A percentile compares a stretch with the other conserved stretches of the same genome.
Conservation (phyloP, 495 filamentous ascomycete genomes). For the Talaromyces thailandensis region DNA sequence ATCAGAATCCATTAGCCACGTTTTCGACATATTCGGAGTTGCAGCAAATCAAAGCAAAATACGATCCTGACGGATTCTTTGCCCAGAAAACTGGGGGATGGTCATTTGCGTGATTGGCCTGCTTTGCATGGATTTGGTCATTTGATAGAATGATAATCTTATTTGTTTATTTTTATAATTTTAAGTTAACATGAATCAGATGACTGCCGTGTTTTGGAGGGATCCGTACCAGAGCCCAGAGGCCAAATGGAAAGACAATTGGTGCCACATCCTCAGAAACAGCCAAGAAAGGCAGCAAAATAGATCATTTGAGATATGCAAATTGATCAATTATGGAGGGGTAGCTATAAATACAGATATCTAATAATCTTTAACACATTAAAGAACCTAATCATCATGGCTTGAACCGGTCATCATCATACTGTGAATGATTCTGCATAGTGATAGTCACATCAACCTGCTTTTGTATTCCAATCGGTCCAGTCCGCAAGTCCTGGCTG, state of each 20-base stretch:
- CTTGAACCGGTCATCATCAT: conserved; percentile 5
- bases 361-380: not conserved
- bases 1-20: not conserved
- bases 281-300: too few species aligned
- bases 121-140: not conserved
- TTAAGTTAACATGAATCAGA: too few species aligned
- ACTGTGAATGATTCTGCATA: conserved; percentile 16
- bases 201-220: too few species aligned
- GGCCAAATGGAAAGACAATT: too few species aligned
- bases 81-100: not conserved
- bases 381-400: not conserved
- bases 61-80: not conserved
- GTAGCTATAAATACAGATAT: too few species aligned
- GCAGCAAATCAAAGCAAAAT: not conserved
- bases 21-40: not conserved
- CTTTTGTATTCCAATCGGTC: not conserved
- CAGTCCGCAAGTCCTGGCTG: not conserved
- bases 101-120: not conserved
- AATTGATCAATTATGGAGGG: too few species aligned
- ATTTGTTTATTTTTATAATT: too few species aligned
- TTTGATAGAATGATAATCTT: too few species aligned
- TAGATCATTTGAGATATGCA: too few species aligned
- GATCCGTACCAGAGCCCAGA: too few species aligned
- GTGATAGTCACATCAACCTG: not conserved
- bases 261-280: too few species aligned